Evolutionary conservation across 2,329 filamentous ascomycete species (phyloP).

Genomic region (Ceratocystis huliohia): DNA sequence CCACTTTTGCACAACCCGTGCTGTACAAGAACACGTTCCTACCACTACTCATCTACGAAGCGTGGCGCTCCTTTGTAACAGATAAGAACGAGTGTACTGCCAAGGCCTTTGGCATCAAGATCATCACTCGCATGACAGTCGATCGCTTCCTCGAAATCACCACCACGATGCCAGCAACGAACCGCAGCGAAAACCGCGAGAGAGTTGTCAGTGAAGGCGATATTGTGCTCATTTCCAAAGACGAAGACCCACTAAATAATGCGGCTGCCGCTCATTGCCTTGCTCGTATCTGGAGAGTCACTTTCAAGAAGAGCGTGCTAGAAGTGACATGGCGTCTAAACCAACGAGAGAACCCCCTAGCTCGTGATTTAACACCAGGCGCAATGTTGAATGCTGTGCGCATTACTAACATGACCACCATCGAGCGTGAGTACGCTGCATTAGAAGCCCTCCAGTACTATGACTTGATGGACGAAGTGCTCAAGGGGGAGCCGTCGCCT

Average conservation of each 20-base stretch:
- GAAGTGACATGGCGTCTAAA: conserved; percentile 81
- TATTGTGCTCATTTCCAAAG: conserved; percentile 71
- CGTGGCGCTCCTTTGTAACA: conserved; percentile 88
- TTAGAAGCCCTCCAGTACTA: conserved; percentile 87
- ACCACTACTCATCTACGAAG: conserved; percentile 79
- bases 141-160: conserved; percentile 89
- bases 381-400: conserved; percentile 62
- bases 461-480: conserved; percentile 84
- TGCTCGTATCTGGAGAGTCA: conserved; percentile 68
- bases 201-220: conserved; percentile 69
- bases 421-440: conserved; percentile 90
- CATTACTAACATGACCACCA: conserved; percentile 82
- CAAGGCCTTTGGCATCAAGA: conserved; percentile 74
- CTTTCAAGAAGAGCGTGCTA: conserved; percentile 64
- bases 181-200: conserved; percentile 32
- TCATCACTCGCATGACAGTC: conserved; percentile 76
- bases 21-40: conserved; percentile 86
- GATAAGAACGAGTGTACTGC: conserved; percentile 74
- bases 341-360: conserved; percentile 48
- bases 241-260: conserved; percentile 54
- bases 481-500: conserved; percentile 78
- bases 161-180: conserved; percentile 55
- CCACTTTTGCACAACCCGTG: conserved; percentile 60
- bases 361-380: conserved; percentile 54
- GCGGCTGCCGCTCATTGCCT: conserved; percentile 64